Evolutionary conservation across 2,329 filamentous ascomycete species (phyloP).

Genomic region (Corynespora cassiicola): DNA sequence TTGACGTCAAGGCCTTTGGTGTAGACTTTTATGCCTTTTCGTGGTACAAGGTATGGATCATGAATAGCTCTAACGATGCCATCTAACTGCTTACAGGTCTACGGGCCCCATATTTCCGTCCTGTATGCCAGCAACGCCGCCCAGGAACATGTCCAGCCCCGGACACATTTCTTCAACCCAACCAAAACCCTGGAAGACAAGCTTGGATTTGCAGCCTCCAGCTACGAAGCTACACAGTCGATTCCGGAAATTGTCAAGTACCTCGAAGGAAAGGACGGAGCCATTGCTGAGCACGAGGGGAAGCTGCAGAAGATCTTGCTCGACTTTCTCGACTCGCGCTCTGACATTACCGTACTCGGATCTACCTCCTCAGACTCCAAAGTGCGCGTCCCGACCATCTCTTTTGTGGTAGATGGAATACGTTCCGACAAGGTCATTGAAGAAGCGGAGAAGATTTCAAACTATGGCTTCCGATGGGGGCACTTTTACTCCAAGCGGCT

Average conservation of each 20-base stretch:
- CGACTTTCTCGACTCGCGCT: constrained; percentile 61
- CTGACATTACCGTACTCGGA: constrained; percentile 66
- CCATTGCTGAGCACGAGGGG: constrained; percentile 66
- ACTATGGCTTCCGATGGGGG: constrained; percentile 71
- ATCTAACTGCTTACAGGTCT: constrained; percentile 55
- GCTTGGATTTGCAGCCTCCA: constrained; percentile 70
- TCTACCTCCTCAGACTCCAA: constrained; percentile 55
- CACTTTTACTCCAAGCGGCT: constrained; percentile 73
- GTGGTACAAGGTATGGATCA: constrained; percentile 72
- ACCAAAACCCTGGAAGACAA: constrained; percentile 68
- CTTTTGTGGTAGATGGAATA: constrained; percentile 66
- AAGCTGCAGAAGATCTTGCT: constrained; percentile 66
- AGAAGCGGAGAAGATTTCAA: constrained; percentile 63
- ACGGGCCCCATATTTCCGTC: constrained; percentile 75
- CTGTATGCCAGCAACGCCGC: constrained; percentile 69
- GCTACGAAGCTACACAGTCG: constrained; percentile 72
- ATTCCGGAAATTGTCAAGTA: constrained; percentile 70
- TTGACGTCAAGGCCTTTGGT: constrained; percentile 72
- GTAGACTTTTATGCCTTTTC: constrained; percentile 80
- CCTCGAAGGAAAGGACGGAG: constrained; percentile 52
- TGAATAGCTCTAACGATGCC: background rate
- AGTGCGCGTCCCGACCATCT: constrained; percentile 69
- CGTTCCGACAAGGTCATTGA: constrained; percentile 66
- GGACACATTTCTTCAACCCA: constrained; percentile 74
- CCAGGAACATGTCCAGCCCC: constrained; percentile 61